A percentile compares a stretch with the other conserved stretches of the same genome.
Conservation (phyloP, 345 rosid genomes). For the Eucalyptus brandiana region DNA sequence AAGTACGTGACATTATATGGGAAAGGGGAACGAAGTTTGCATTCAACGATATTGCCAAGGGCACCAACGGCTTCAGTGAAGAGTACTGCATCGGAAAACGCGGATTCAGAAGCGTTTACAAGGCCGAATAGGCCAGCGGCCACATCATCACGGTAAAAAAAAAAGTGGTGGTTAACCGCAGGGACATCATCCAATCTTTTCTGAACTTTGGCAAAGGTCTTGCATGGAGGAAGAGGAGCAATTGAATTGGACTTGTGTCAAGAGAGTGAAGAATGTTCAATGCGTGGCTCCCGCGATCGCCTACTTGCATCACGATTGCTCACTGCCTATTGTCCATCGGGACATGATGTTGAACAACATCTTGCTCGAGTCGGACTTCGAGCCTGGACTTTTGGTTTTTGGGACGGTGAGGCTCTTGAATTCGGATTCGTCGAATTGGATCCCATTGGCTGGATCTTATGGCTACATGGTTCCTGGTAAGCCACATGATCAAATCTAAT, state of each 20-base stretch:
- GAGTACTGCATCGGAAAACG: conserved; percentile 47
- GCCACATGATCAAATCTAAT: no score
- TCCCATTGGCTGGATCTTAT: conserved; percentile 23
- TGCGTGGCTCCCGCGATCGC: conserved; percentile 60
- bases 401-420: conserved; percentile 52
- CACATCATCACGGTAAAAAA: conserved; percentile 50
- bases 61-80: conserved; percentile 33
- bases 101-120: conserved; percentile 53
- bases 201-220: conserved; percentile 15
- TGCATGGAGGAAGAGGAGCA: conserved; percentile 22
- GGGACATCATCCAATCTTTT: no score
- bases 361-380: conserved; percentile 5
- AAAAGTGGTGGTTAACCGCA: background rate
- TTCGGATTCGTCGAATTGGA: conserved; percentile 45
- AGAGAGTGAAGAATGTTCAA: conserved; percentile 27
- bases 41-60: conserved; percentile 40
- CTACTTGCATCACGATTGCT: conserved; percentile 62
- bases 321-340: conserved; percentile 43
- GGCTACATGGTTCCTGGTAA: no score
- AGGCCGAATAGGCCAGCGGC: conserved; percentile 24
- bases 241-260: conserved; percentile 24
- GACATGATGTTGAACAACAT: conserved; percentile 43
- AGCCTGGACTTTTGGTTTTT: conserved; percentile 49
- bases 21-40: conserved; percentile 40
- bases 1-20: conserved; percentile 16